phyloP scores from a whole-genome alignment of 352 stramenopile genomes.

The Phytophthora meadii region DNA sequence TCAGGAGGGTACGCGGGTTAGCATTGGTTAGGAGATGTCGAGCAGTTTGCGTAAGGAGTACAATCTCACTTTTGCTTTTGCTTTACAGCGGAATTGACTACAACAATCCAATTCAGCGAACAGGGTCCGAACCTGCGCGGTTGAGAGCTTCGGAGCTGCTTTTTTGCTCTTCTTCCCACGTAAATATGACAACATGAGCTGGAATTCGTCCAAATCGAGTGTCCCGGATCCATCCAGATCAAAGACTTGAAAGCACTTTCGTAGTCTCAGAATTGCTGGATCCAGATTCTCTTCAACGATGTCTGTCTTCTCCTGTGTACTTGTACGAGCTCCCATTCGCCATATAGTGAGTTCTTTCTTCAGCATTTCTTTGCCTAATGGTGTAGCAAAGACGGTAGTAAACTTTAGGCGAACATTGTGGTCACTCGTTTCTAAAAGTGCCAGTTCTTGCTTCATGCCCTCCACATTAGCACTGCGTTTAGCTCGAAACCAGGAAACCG shows the following conservation, averaged over 20 bases:
- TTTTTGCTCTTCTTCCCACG: slow-evolving; percentile 26
- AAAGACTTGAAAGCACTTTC: slow-evolving; percentile 54
- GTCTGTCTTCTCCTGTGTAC: not conserved
- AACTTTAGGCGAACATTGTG: slow-evolving; percentile 35
- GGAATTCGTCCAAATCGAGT: slow-evolving; percentile 58
- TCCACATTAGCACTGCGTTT: slow-evolving; percentile 41
- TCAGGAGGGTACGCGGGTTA: too few relatives aligned
- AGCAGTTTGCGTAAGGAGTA: too few relatives aligned
- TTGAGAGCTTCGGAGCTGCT: slow-evolving; percentile 30
- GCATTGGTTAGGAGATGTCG: too few relatives aligned
- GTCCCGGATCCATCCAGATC: slow-evolving; percentile 55
- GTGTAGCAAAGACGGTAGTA: slow-evolving; percentile 37
- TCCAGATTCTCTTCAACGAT: not conserved
- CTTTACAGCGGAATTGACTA: too few relatives aligned
- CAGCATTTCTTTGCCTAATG: slow-evolving; percentile 38
- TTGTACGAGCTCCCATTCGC: slow-evolving; percentile 21
- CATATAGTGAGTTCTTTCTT: slow-evolving; percentile 48
- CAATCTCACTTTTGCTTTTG: too few relatives aligned
- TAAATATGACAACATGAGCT: slow-evolving; percentile 58
- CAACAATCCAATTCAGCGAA: slow-evolving; percentile 49
- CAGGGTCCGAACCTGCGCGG: slow-evolving; percentile 40
- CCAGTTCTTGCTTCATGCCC: slow-evolving; percentile 33
- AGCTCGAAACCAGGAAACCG: slow-evolving; percentile 36
- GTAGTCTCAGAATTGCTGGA: slow-evolving; percentile 29
- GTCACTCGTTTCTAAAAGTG: slow-evolving; percentile 35